Conservation (phyloP, 202 grass and related monocot species). For the Thinopyrum obtusiflorum region DNA sequence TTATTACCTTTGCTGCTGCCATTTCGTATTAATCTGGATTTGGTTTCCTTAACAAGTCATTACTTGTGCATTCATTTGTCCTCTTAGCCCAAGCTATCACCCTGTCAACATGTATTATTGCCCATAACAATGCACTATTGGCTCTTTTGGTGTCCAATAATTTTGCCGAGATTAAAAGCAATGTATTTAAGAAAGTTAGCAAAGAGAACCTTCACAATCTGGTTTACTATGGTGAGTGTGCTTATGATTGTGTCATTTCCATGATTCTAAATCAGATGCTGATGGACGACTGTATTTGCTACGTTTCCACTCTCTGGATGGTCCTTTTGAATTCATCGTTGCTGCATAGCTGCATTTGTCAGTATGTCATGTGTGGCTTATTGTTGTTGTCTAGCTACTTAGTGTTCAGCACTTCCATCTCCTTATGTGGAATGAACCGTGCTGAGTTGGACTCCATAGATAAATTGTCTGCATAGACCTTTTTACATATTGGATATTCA, state of each 20-base stretch:
- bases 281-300: slow-evolving; percentile 4
- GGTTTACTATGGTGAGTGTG: slow-evolving; percentile 86
- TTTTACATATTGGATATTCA: not conserved
- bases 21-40: slow-evolving; percentile 27
- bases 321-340: not conserved
- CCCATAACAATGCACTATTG: slow-evolving; percentile 94
- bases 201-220: slow-evolving; percentile 98
- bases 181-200: slow-evolving; percentile 99
- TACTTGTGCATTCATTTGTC: slow-evolving; percentile 98
- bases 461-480: not conserved
- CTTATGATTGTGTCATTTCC: slow-evolving; percentile 19
- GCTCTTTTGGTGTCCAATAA: slow-evolving; percentile 95
- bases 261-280: slow-evolving; percentile 28
- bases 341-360: not conserved
- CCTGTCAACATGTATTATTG: slow-evolving; percentile 94
- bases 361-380: not conserved
- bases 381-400: slow-evolving; percentile 2
- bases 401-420: slow-evolving; percentile 4
- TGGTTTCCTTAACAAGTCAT: slow-evolving; percentile 63
- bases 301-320: slow-evolving; percentile 4
- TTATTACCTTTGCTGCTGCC: not conserved
- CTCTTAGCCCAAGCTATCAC: slow-evolving; percentile 97
- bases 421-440: slow-evolving; percentile 15
- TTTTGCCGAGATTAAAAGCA: slow-evolving; percentile 98
- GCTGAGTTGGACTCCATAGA: slow-evolving; percentile 7